Evolutionary conservation across 805 yeast genomes (phyloP).

Genomic region (Ogataea angusta): DNA sequence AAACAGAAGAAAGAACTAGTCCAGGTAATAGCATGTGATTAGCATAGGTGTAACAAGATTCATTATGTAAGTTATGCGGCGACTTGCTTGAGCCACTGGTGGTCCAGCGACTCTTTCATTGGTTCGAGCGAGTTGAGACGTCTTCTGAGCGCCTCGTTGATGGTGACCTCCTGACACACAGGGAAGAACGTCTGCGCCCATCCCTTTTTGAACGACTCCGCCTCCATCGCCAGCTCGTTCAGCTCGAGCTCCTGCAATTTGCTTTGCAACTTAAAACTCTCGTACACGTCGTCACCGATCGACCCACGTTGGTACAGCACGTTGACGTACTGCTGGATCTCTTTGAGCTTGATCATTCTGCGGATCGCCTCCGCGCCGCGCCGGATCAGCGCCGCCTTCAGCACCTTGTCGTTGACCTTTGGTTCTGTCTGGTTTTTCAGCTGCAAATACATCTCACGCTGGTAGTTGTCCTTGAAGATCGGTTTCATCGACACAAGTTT

Average conservation of each 20-base stretch:
- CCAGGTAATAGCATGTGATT: conserved; percentile 9
- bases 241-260: conserved; percentile 81
- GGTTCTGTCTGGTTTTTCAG: conserved; percentile 50
- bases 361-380: conserved; percentile 83
- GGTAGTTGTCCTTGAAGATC: conserved; percentile 66
- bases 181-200: conserved; percentile 80
- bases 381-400: conserved; percentile 48
- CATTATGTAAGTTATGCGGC: conserved; percentile 12
- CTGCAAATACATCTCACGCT: conserved; percentile 60
- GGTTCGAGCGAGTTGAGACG: conserved; percentile 51
- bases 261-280: conserved; percentile 72
- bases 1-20: conserved; percentile 41
- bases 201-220: conserved; percentile 67
- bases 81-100: conserved; percentile 31
- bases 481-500: conserved; percentile 62
- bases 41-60: conserved; percentile 4
- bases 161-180: conserved; percentile 82
- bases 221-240: conserved; percentile 70
- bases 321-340: conserved; percentile 65
- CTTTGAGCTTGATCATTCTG: conserved; percentile 78
- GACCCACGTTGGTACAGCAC: conserved; percentile 81
- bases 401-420: conserved; percentile 62
- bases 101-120: conserved; percentile 35
- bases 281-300: conserved; percentile 85
- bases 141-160: conserved; percentile 86